Evolutionary conservation across 306 rosid genomes (phyloP).

Genomic region (Vigna angularis): DNA sequence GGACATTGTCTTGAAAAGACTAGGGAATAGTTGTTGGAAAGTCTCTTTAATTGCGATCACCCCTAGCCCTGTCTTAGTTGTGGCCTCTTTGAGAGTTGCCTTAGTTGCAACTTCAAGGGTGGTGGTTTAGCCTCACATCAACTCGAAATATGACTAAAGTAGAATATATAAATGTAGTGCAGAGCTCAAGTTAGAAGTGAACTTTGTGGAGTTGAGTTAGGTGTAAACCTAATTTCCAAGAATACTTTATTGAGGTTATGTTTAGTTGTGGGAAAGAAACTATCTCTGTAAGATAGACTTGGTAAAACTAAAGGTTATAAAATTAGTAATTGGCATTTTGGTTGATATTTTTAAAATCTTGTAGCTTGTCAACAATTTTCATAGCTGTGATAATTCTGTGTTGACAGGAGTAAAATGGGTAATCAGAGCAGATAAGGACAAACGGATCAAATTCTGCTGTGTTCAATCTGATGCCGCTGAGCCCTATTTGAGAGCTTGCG

Average conservation of each 20-base stretch:
- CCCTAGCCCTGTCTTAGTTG: no score
- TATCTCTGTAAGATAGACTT: not conserved
- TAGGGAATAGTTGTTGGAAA: not conserved
- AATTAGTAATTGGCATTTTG: not conserved
- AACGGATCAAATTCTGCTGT: slow-evolving; percentile 76
- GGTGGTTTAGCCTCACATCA: no score
- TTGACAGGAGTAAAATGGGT: slow-evolving; percentile 77
- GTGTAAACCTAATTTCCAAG: no score
- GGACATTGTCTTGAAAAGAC: slow-evolving; percentile 2
- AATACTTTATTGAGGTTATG: not conserved
- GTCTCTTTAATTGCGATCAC: no score
- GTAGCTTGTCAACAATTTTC: not conserved
- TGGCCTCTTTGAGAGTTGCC: no score
- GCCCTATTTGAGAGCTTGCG: slow-evolving; percentile 71
- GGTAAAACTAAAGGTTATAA: not conserved
- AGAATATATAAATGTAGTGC: no score
- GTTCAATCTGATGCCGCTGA: slow-evolving; percentile 76
- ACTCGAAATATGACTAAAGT: no score
- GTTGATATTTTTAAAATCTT: no score
- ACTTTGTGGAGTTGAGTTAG: no score
- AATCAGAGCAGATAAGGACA: slow-evolving; percentile 65
- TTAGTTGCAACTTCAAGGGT: no score
- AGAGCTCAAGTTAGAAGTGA: no score
- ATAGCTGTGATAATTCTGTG: slow-evolving; percentile 1
- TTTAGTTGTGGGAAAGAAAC: slow-evolving; percentile 24